Conservation (phyloP, 345 rosid species). For the Cardiospermum halicacabum region DNA sequence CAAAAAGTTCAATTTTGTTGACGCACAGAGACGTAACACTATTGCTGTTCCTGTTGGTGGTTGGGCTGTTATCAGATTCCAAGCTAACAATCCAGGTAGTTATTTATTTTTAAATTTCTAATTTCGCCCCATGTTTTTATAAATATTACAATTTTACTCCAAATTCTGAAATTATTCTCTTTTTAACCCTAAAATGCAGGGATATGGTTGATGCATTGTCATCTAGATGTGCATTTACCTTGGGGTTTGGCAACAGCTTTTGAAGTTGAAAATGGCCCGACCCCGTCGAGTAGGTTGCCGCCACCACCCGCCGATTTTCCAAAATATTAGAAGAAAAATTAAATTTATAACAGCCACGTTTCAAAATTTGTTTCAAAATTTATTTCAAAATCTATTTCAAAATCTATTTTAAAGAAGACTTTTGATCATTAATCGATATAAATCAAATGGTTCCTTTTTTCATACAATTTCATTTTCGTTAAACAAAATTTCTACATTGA, state of each 20-base stretch:
- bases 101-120: too few species aligned
- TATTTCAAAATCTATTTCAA: too few species aligned
- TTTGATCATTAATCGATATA: too few species aligned
- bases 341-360: too few species aligned
- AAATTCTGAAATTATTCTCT: too few species aligned
- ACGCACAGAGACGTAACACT: slow-evolving; percentile 76
- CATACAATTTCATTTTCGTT: not conserved
- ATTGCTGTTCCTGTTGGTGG: slow-evolving; percentile 79
- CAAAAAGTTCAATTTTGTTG: slow-evolving; percentile 46
- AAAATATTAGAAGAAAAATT: slow-evolving; percentile 29
- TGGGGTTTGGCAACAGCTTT: slow-evolving; percentile 55
- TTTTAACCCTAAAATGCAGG: too few species aligned
- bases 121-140: too few species aligned
- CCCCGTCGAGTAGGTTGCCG: slow-evolving; percentile 45
- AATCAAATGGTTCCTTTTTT: not conserved
- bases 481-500: not conserved
- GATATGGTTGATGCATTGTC: slow-evolving; percentile 71
- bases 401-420: too few species aligned
- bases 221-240: slow-evolving; percentile 56
- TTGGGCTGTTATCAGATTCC: slow-evolving; percentile 80
- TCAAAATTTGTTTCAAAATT: too few species aligned
- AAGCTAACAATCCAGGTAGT: slow-evolving; percentile 90
- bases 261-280: slow-evolving; percentile 57
- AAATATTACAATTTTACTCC: too few species aligned
- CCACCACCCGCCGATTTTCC: slow-evolving; percentile 76